phyloP scores from a whole-genome alignment of 2,329 filamentous ascomycete genomes.

The Neofusicoccum sp. region DNA sequence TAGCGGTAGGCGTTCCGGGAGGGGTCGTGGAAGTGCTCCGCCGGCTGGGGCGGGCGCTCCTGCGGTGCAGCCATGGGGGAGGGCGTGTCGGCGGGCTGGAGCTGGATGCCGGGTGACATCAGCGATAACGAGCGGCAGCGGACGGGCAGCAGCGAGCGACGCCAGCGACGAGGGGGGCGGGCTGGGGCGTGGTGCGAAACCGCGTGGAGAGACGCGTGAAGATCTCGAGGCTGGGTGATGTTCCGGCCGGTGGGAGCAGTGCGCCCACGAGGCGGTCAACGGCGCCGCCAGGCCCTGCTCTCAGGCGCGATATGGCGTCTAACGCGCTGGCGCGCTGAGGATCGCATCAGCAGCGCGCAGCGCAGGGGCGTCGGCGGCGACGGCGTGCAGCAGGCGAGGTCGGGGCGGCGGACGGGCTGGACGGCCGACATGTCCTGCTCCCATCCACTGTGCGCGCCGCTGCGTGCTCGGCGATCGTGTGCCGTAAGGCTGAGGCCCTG shows the following conservation, averaged over 20 bases:
- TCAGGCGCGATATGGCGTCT: not conserved
- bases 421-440: not conserved
- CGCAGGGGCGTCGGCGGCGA: not conserved
- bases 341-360: not conserved
- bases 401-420: not conserved
- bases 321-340: not conserved
- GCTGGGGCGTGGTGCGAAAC: slow-evolving; percentile 12
- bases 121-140: not conserved
- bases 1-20: slow-evolving; percentile 8
- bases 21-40: slow-evolving; percentile 17
- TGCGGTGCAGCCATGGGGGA: slow-evolving; percentile 8
- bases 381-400: slow-evolving; percentile 2
- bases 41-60: not conserved
- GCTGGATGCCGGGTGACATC: slow-evolving; percentile 17
- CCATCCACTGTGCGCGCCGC: not conserved
- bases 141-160: not conserved
- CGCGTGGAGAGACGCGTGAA: slow-evolving; percentile 4
- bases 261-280: slow-evolving; percentile 17
- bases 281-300: not conserved
- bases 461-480: slow-evolving; percentile 12
- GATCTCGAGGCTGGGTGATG: slow-evolving; percentile 12
- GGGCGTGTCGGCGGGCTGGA: not conserved
- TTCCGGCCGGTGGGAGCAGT: not conserved
- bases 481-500: slow-evolving; percentile 14
- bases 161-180: not conserved